Base-by-base conservation (phyloP, 345 rosid species). In the Alliaria petiolata region DNA sequence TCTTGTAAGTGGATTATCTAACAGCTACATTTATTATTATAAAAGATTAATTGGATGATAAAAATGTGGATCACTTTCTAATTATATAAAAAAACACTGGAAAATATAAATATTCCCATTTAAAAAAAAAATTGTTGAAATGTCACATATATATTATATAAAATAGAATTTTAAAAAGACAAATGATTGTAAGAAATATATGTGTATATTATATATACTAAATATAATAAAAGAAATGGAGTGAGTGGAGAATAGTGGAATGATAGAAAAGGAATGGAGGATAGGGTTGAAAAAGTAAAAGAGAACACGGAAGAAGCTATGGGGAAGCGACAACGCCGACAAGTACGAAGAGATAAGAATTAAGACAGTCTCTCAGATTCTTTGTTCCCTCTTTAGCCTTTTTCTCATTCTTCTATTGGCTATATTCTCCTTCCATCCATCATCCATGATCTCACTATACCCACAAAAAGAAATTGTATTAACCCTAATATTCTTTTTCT, bases 291-390 rank as follows among this genome's bases (percentile, higher is more conserved):
- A 38, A 76, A 46, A 70, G 34, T 10, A 17, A 62, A 22, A 39
- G 59, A 68, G 70, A 60, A 76, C 46, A 46, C 10, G n/a, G 43
- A 12, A 30, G 70, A 65, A 69, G 75, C 35, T 58, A 64, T 58
- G 74, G 81, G 84, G 82, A 14, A 74, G 70, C 35, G 78, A 70
- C 80, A 79, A 49, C 59, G 75, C 79, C 46, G 52, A 51, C 62
- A 74, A 63, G 61, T 42, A 58, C 6, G 42, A 58, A 30, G 55
- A 53, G 57, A 68, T 62, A 44, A 60, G 64, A 60, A 62, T 5
- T 62, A 42, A 42, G 47, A 60, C 25, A 54, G 45, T 54, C 12
- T 62, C 44, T 62, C 20, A 14, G 65, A 62, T 76, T 68, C 65
- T 69, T 44, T 76, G 65, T 69, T 69, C 59, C 70, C 36, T 26